Evolutionary conservation across 768 basidiomycete species (phyloP).

Genomic region (Lactarius sanguifluus): DNA sequence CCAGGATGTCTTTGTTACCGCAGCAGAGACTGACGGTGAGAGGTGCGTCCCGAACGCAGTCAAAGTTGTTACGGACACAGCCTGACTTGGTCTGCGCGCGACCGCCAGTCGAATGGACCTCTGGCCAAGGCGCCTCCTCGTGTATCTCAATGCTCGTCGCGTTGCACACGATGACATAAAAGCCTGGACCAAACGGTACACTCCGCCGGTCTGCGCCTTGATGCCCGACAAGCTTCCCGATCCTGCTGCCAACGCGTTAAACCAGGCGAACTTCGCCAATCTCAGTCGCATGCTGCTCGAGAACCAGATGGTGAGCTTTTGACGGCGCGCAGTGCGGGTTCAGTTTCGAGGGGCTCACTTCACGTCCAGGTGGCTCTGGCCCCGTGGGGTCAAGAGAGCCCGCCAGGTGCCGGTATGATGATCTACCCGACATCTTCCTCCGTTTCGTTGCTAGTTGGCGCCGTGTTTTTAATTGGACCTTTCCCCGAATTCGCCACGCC

Average conservation of each 20-base stretch:
- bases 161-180: constrained; percentile 49
- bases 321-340: background rate
- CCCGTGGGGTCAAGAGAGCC: constrained; percentile 24
- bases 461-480: constrained; percentile 44
- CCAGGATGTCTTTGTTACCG: constrained; percentile 58
- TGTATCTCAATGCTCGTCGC: constrained; percentile 43
- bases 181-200: constrained; percentile 49
- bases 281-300: constrained; percentile 54
- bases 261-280: constrained; percentile 54
- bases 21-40: constrained; percentile 70
- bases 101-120: constrained; percentile 47
- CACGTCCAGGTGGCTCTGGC: constrained; percentile 22
- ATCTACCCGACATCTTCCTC: constrained; percentile 27
- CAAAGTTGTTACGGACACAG: constrained; percentile 7
- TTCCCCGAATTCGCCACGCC: constrained; percentile 42
- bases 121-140: constrained; percentile 52
- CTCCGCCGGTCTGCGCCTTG: constrained; percentile 55
- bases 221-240: constrained; percentile 61
- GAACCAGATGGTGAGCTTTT: constrained; percentile 48
- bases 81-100: constrained; percentile 22
- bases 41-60: constrained; percentile 46
- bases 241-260: constrained; percentile 47
- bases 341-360: background rate
- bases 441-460: constrained; percentile 25
- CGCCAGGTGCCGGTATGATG: constrained; percentile 29